Evolutionary conservation across 2,329 filamentous ascomycete species (phyloP), one percentile per base, ranked within the genome.

Genomic region (Talaromyces sp.): DNA sequence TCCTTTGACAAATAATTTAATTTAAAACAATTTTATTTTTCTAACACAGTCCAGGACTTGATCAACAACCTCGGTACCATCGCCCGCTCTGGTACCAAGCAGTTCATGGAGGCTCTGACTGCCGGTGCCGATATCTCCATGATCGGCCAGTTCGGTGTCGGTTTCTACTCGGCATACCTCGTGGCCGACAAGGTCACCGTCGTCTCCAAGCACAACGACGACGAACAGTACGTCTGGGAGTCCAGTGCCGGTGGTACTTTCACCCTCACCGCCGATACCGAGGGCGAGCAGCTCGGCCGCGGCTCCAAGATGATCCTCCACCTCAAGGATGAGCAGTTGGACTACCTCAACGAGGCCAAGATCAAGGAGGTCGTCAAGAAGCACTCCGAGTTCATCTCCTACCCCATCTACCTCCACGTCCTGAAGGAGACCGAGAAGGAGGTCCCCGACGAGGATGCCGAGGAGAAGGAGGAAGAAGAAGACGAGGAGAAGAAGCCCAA

Each of bases 351-450:
- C 82, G 95, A 99, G 90, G 86, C 86, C 86, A 95, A 94, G 87
- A 90, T 99, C 86, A 99, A 99, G 91, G 95, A 99, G 87, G 94
- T 99, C 69, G 93, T 99, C 86, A 98, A 98, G 92, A 99, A 99
- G 91, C 95, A 99, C 90, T 98, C 95, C 78, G 95, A 99, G 85
- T 99, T 99, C 87, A 99, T 99, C 85, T 98, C 95, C 57, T 99
- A 99, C 87, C 95, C 95, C 77, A 99, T 99, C 89, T 99, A 97
- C 87, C 94, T 99, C 70, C 95, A 99, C 85, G 93, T 99, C 76
- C 82, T 90, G 80, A 99, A 99, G 90, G 95, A 99, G 91, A 93
- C 89, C 69, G 95, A 99, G 91, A 97, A 87, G 75, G 95, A 99
- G 86, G 92, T 98, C 67, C 94, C 94, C 67, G 95, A 98, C 78